Conservation (phyloP, 2,329 filamentous ascomycete genomes). For the Davidsoniella virescens region DNA sequence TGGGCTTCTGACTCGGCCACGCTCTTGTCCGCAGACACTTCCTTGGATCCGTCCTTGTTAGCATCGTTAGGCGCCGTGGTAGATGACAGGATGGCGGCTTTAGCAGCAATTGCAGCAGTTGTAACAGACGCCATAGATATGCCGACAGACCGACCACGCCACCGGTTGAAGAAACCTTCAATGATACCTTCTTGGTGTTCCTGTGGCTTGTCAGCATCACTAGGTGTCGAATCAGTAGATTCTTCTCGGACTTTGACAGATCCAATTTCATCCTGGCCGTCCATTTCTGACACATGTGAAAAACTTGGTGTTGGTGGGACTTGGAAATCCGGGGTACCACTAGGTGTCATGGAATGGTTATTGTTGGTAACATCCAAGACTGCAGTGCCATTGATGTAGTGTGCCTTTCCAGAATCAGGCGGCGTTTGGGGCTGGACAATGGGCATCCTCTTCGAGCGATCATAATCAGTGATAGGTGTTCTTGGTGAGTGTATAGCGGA, state of each 20-base stretch:
- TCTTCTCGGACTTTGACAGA: background rate
- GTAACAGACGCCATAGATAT: constrained; percentile 3
- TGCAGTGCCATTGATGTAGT: background rate
- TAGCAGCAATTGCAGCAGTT: constrained; percentile 3
- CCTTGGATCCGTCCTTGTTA: background rate
- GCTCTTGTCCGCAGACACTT: background rate
- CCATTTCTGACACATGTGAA: background rate
- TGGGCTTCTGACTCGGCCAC: no score
- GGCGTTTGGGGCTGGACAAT: background rate
- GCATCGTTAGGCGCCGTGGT: background rate
- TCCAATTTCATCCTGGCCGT: background rate
- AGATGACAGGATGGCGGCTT: no score
- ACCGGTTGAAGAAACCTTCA: constrained; percentile 3
- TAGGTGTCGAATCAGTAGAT: background rate
- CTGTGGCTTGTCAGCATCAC: background rate
- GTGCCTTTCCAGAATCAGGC: constrained; percentile 1
- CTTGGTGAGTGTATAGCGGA: background rate
- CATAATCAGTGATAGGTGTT: background rate
- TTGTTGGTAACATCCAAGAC: background rate
- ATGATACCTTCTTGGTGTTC: constrained; percentile 3
- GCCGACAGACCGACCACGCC: background rate
- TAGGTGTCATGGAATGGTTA: background rate
- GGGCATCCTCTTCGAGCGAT: no score
- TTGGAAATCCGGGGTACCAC: background rate
- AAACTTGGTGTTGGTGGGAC: background rate